Base-by-base conservation (phyloP, 495 filamentous ascomycete genomes). In the Hypoxylon trugodes region DNA sequence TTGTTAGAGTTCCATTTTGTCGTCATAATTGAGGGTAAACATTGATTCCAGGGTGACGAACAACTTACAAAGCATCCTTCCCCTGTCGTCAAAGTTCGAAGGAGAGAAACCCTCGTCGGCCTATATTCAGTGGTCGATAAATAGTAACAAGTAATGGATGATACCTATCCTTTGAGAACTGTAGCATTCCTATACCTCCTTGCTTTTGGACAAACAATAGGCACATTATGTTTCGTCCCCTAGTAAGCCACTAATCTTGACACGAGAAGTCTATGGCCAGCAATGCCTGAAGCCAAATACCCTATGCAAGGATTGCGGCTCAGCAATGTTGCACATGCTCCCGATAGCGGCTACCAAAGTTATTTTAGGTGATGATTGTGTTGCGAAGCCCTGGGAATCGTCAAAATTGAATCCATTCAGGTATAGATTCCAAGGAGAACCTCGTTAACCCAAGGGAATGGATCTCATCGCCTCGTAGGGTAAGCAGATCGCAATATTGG, bases 401-500 rank as follows among this genome's bases (percentile, higher is more conserved):
- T 8, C 8, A 32, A 33, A 21, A 33, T 56, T 57, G 57, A 61
- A 47, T 57, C 15, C 25, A 40, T 47, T 42, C 6, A 46, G 19
- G 19, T 26, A 24, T n/a, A 12, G 6, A 22, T 6, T 37, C 28
- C 21, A 45, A 42, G 38, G 1, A 38, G 13, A 10, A 22, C 16
- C 9, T 46, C 47, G 7, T 18, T 37, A 28, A 32, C 37, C n/a
- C 47, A 19, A 12, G 30, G 13, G 0, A 26, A 37, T 43, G 9
- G 21, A 32, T 33, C 15, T 56, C 22, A 25, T 56, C 2, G 32
- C 26, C 35, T 42, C 36, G 32, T 61, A 19, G 42, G 30, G 32
- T 13, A 43, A 30, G 37, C 2, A 24, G 51, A 57, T 66, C 51
- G 30, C 18, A 47, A 63, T 63, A 53, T 51, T 47, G 36, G 57